Percentiles rank a stretch among this genome's conserved stretches.
phyloP scores from a whole-genome alignment of 805 yeast species.

The Zygotorulaspora sp. region DNA sequence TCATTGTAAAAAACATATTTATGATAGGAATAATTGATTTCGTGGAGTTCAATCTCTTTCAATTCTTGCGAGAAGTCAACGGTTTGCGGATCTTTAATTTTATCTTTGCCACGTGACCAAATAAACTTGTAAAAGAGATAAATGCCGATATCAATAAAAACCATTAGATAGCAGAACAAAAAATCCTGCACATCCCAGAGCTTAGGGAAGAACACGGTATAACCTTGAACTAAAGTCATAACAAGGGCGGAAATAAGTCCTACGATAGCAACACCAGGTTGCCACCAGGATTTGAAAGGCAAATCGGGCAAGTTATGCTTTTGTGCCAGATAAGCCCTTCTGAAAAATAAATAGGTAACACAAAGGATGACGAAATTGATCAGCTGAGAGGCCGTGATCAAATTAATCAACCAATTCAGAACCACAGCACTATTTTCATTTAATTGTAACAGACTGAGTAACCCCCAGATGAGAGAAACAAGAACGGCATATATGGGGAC shows the following conservation, averaged over 20 bases:
- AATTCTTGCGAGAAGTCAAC: slow-evolving; percentile 54
- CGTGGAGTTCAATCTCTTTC: slow-evolving; percentile 57
- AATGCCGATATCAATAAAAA: slow-evolving; percentile 51
- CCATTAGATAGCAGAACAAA: slow-evolving; percentile 67
- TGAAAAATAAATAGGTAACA: slow-evolving; percentile 57
- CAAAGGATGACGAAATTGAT: slow-evolving; percentile 56
- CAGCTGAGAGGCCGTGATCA: slow-evolving; percentile 67
- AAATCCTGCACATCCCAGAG: slow-evolving; percentile 59
- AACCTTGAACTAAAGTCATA: slow-evolving; percentile 63
- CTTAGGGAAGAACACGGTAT: slow-evolving; percentile 63
- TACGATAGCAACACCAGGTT: slow-evolving; percentile 53
- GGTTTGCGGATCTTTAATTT: slow-evolving; percentile 42
- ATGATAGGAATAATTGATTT: slow-evolving; percentile 30
- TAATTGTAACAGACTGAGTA: slow-evolving; percentile 61
- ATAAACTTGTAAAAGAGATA: slow-evolving; percentile 49
- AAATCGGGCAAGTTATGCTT: slow-evolving; percentile 39
- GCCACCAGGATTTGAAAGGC: slow-evolving; percentile 51
- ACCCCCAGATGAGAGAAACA: slow-evolving; percentile 53
- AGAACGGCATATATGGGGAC: slow-evolving; percentile 60
- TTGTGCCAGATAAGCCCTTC: slow-evolving; percentile 54
- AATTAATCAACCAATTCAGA: slow-evolving; percentile 65
- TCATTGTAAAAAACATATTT: slow-evolving; percentile 18
- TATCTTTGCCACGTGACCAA: slow-evolving; percentile 41
- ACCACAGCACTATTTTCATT: slow-evolving; percentile 57
- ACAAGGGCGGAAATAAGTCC: slow-evolving; percentile 44